These are phyloP conservation scores for Syzygium grande DNA, from an alignment of 345 rosid genomes.

Conservation along the genomic window DNA sequence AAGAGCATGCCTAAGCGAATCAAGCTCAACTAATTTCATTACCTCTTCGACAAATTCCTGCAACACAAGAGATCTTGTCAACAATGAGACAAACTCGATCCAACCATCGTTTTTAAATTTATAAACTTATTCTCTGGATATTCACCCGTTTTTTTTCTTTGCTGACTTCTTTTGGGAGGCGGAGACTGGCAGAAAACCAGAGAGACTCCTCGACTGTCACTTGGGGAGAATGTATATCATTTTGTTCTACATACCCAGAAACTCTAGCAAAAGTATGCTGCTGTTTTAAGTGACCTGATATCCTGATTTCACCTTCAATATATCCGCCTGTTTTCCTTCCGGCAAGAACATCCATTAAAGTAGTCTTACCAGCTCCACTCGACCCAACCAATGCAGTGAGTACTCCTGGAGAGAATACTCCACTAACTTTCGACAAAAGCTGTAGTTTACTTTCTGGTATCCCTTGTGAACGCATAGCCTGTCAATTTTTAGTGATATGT, in stretches of 20 bases:
- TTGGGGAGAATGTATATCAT: slow-evolving; percentile 96
- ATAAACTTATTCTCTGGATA: not conserved
- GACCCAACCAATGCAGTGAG: slow-evolving; percentile 96
- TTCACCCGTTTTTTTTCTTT: slow-evolving; percentile 54
- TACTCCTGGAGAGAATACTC: slow-evolving; percentile 91
- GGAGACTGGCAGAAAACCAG: slow-evolving; percentile 74
- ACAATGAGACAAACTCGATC: not conserved
- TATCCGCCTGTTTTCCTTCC: slow-evolving; percentile 96
- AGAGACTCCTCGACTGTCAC: slow-evolving; percentile 92
- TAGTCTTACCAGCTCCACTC: slow-evolving; percentile 96
- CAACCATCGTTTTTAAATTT: not conserved
- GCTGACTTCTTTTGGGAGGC: slow-evolving; percentile 72
- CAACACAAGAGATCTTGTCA: slow-evolving; percentile 4
- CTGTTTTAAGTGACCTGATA: slow-evolving; percentile 74
- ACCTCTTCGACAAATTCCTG: slow-evolving; percentile 97
- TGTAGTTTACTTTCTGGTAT: slow-evolving; percentile 63
- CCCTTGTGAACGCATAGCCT: slow-evolving; percentile 78
- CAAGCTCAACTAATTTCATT: slow-evolving; percentile 86
- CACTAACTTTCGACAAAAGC: slow-evolving; percentile 69
- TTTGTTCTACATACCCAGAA: slow-evolving; percentile 95
- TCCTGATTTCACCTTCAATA: slow-evolving; percentile 72
- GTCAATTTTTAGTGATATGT: slow-evolving; percentile 1
- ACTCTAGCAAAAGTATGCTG: slow-evolving; percentile 84
- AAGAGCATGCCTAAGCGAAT: slow-evolving; percentile 53
- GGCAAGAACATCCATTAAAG: slow-evolving; percentile 95